A percentile compares a stretch with the other conserved stretches of the same genome.
phyloP scores from a whole-genome alignment of 2,329 filamentous ascomycete species.

The Aspergillus sp. region DNA sequence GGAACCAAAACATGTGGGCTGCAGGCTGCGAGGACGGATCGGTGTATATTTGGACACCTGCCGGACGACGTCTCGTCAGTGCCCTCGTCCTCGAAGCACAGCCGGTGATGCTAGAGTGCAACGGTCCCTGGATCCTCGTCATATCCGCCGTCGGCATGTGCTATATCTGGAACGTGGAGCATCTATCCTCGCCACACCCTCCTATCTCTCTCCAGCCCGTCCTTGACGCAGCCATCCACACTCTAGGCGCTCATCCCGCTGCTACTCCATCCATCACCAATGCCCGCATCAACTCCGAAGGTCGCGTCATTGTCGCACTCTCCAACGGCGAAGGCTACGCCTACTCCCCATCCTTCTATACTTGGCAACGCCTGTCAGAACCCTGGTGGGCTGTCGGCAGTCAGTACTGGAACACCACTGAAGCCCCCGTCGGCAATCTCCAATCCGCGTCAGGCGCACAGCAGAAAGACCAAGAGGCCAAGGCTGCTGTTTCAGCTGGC shows the following conservation, averaged over 20 bases:
- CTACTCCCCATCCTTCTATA: slow-evolving; percentile 81
- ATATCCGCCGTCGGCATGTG: slow-evolving; percentile 86
- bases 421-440: slow-evolving; percentile 80
- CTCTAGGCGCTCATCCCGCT: slow-evolving; percentile 75
- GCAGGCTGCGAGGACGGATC: slow-evolving; percentile 91
- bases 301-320: slow-evolving; percentile 82
- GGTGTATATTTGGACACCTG: slow-evolving; percentile 87
- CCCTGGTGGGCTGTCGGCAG: slow-evolving; percentile 97
- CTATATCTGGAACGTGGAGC: slow-evolving; percentile 90
- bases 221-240: slow-evolving; percentile 79
- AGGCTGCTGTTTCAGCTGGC: slow-evolving; percentile 72
- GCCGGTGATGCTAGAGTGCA: slow-evolving; percentile 88
- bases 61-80: slow-evolving; percentile 80
- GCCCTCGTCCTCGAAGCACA: slow-evolving; percentile 86
- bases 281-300: slow-evolving; percentile 84
- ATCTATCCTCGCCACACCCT: slow-evolving; percentile 79
- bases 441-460: slow-evolving; percentile 67
- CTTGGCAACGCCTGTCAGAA: slow-evolving; percentile 95
- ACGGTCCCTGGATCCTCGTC: slow-evolving; percentile 84
- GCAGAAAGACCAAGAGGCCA: slow-evolving; percentile 49
- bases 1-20: slow-evolving; percentile 87
- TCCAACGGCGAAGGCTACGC: slow-evolving; percentile 93
- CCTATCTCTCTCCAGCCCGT: slow-evolving; percentile 86
- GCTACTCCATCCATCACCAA: slow-evolving; percentile 83
- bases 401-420: slow-evolving; percentile 98